Base-by-base conservation (phyloP, 164 flowering plant genomes). In the Buxus sempervirens region DNA sequence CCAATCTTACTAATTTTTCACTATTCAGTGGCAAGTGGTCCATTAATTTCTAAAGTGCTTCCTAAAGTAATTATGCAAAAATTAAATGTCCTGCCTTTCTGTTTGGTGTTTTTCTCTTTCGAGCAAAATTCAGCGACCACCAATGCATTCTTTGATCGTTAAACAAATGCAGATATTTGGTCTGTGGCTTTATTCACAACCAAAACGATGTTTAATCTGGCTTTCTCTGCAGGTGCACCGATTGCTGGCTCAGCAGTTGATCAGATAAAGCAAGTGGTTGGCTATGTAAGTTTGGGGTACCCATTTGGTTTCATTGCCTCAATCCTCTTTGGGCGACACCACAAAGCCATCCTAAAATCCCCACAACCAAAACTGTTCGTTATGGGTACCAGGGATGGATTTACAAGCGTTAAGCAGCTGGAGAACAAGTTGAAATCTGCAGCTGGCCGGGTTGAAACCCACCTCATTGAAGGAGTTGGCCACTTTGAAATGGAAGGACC, bases 401-500 rank as follows among this genome's bases (percentile, higher is more conserved):
- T 95, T 73, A 95, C 98, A 1, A 90, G 93, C 41, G 93, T 92
- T 12, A 86, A 86, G 65, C 97, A 92, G 76, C 80, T 95, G 64
- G 77, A 85, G 61, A 86, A 81, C 77, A 95, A 92, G 88, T 75
- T 95, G 58, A 84, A 81, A 62, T 76, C 86, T 60, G 96, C 95
- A 8, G 81, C 86, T 0, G 99, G 99, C 8, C 88, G 81, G 0
- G 82, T 68, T 24, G 93, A 92, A 72, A 90, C 82, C 10, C 93
- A 95, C 72, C 82, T 92, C 9, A 81, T 90, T 24, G 90, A 87
- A 73, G 99, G 97, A 18, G 91, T 72, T 1, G 75, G 97, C 70
- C 99, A 92, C 63, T 95, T 92, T 65, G 91, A 92, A 70, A 88
- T 92, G 98, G 99, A 95, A 68, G 97, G 97, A 14, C 95, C 96